These are phyloP conservation scores for Blastomyces silverae DNA, from an alignment of 2,329 filamentous ascomycete genomes.

Conservation along the genomic window DNA sequence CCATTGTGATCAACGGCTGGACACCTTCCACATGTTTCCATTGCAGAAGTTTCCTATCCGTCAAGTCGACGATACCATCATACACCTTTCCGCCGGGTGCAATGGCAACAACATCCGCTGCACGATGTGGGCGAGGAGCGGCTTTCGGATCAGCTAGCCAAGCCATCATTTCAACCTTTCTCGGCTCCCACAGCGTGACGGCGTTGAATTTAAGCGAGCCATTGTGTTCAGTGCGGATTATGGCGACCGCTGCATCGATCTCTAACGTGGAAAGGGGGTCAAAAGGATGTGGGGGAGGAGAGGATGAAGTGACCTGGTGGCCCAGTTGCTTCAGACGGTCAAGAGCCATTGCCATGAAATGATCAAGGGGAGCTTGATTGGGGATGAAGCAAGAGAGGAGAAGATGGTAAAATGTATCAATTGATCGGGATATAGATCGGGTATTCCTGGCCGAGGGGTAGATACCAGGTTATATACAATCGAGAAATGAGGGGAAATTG, in stretches of 20 bases:
- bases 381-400: not conserved
- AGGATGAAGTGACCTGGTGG: conserved; percentile 53
- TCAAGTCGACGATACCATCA: conserved; percentile 72
- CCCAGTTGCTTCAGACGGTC: conserved; percentile 59
- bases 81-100: conserved; percentile 70
- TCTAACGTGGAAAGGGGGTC: conserved; percentile 68
- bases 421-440: conserved; percentile 4
- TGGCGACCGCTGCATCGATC: conserved; percentile 62
- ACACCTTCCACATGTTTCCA: conserved; percentile 72
- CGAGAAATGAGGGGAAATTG: conserved; percentile 21
- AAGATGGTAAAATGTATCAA: not conserved
- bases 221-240: conserved; percentile 62
- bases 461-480: conserved; percentile 14
- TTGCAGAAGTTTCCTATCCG: conserved; percentile 57
- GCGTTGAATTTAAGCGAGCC: conserved; percentile 75
- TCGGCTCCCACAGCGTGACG: conserved; percentile 75
- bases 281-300: conserved; percentile 59
- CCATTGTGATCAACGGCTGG: conserved; percentile 87
- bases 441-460: conserved; percentile 1
- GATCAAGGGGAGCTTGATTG: not conserved
- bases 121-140: conserved; percentile 57
- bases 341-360: conserved; percentile 47
- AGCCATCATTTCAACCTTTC: conserved; percentile 72
- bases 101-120: conserved; percentile 79
- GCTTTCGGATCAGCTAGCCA: conserved; percentile 64